Base-by-base conservation (phyloP, 768 basidiomycete species). In the Boletus pseudo-olivaceus region DNA sequence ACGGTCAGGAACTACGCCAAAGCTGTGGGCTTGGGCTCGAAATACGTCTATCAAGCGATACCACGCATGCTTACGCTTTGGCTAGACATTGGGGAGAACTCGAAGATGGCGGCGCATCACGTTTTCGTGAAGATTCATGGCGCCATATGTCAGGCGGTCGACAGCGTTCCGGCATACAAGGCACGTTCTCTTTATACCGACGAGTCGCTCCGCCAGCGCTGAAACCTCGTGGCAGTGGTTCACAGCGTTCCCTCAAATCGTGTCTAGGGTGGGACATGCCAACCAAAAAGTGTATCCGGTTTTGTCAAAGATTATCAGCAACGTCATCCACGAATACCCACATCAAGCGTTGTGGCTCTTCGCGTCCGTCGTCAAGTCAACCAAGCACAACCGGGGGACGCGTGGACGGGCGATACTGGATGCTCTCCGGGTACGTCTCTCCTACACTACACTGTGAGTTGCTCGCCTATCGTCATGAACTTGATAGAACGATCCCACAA, bases 161-260 rank as follows among this genome's bases (percentile, higher is more conserved):
- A 74, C 39, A 77, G 76, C 1, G 75, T 90, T 1, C 89, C 95
- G 0, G 77, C 79, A 1, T 98, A 90, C 73, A 95, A 95, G 76
- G 95, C 84, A 49, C 54, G 74, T 53, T 15, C 7, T 34, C 15
- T n/a, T 43, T 44, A 38, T 34, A 42, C 7, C 8, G 32, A 17
- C n/a, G 9, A 15, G n/a, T 7, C 10, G 6, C 19, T 51, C 32
- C 11, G 32, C 41, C 27, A 41, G 60, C 40, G 51, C 41, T 56
- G 41, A 67, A 40, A 5, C 27, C 57, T 47, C 5, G 23, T 43
- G 48, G 15, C 44, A 98, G 94, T 98, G 96, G 93, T 89, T 85
- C 61, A 94, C 90, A 0, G 95, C 93, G 1, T 95, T 98, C 58
- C 94, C 95, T 4, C 97, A 98, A 76, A 91, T 98, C 49, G 93